Evolutionary conservation across 805 yeast species (phyloP).

Genomic region (Cyberlindnera euphorbiae): DNA sequence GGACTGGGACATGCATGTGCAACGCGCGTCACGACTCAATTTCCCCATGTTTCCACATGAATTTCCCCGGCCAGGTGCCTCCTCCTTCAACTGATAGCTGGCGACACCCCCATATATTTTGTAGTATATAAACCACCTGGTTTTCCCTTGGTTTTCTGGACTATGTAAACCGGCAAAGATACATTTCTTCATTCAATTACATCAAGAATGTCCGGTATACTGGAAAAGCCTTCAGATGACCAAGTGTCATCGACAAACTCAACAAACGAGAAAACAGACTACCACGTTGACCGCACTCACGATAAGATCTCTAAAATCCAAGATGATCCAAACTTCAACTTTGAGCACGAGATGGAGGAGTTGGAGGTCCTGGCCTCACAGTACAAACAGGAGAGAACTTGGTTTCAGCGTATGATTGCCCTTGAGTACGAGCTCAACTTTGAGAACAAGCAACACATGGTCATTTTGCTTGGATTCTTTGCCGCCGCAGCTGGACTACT

Average conservation of each 20-base stretch:
- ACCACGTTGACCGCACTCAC: conserved; percentile 12
- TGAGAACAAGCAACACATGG: conserved; percentile 42
- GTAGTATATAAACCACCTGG: too few relatives aligned
- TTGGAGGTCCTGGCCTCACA: conserved; percentile 27
- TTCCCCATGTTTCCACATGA: too few relatives aligned
- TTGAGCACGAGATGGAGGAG: conserved; percentile 34
- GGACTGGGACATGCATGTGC: too few relatives aligned
- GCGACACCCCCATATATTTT: too few relatives aligned
- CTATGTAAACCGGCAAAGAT: too few relatives aligned
- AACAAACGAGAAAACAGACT: conserved; percentile 4
- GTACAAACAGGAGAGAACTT: conserved; percentile 28
- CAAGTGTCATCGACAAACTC: conserved; percentile 5
- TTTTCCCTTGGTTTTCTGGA: too few relatives aligned
- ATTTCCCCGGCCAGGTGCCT: too few relatives aligned
- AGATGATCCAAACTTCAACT: conserved; percentile 28
- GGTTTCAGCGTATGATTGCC: conserved; percentile 33
- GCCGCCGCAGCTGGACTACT: conserved; percentile 62
- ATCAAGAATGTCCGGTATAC: conserved; percentile 8
- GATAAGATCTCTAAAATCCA: conserved; percentile 14
- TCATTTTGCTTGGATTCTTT: conserved; percentile 45
- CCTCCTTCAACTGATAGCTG: too few relatives aligned
- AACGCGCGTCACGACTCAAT: too few relatives aligned
- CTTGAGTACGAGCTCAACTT: conserved; percentile 38
- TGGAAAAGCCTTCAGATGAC: conserved; percentile 8
- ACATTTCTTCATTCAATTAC: too few relatives aligned